Percentiles rank a stretch among this genome's conserved stretches.
Conservation (phyloP, 2,329 filamentous ascomycete species). For the Furcasterigmium furcatum region DNA sequence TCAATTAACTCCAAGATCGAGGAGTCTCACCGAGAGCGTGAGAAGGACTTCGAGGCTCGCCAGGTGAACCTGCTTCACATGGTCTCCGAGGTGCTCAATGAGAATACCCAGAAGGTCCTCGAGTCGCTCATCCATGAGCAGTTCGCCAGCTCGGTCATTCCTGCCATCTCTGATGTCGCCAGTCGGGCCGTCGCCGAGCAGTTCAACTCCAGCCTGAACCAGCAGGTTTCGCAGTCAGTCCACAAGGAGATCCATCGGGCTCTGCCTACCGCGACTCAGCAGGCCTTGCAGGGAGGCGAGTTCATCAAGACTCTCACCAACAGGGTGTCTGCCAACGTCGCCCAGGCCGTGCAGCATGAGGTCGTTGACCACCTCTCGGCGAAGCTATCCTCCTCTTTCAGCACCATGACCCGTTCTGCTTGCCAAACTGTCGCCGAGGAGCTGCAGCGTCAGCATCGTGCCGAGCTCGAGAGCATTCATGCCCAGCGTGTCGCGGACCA, state of each 20-base stretch:
- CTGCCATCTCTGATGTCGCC: slow-evolving; percentile 66
- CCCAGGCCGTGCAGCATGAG: slow-evolving; percentile 66
- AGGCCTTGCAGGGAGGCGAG: slow-evolving; percentile 70
- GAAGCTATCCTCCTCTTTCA: slow-evolving; percentile 64
- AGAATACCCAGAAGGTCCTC: slow-evolving; percentile 68
- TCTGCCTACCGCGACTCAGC: slow-evolving; percentile 64
- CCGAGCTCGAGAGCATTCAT: slow-evolving; percentile 48
- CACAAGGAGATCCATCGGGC: slow-evolving; percentile 70
- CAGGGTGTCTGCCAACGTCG: slow-evolving; percentile 64
- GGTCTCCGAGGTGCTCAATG: slow-evolving; percentile 58
- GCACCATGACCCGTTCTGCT: slow-evolving; percentile 60
- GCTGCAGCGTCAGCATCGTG: slow-evolving; percentile 59
- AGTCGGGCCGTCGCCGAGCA: slow-evolving; percentile 68
- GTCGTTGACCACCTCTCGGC: slow-evolving; percentile 59
- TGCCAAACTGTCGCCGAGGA: slow-evolving; percentile 67
- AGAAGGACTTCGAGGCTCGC: slow-evolving; percentile 48
- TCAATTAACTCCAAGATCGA: slow-evolving; percentile 61
- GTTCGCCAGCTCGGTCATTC: slow-evolving; percentile 73
- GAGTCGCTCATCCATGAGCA: slow-evolving; percentile 72
- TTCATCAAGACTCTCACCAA: slow-evolving; percentile 72
- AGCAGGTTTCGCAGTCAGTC: slow-evolving; percentile 62
- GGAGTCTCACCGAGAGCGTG: slow-evolving; percentile 58
- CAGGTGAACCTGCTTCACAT: slow-evolving; percentile 54
- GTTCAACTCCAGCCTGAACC: slow-evolving; percentile 64
- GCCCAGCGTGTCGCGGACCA: slow-evolving; percentile 47